phyloP scores from a whole-genome alignment of 169 alveolate genomes.

The Toxoplasma gondii region DNA sequence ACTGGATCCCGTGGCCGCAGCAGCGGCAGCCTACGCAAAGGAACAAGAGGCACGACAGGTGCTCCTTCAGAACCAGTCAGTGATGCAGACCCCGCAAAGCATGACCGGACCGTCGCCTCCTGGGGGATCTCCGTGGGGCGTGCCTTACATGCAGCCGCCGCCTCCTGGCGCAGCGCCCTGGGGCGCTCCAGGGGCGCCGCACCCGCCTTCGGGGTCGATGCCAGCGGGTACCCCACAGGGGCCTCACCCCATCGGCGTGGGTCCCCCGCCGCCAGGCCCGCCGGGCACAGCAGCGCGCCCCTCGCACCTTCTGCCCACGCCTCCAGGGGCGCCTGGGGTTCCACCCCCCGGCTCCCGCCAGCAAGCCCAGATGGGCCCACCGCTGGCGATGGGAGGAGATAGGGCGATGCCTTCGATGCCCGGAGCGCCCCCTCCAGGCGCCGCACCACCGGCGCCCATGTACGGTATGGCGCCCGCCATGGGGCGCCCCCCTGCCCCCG shows the following conservation, averaged over 20 bases:
- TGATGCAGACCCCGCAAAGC: background rate
- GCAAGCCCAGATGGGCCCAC: background rate
- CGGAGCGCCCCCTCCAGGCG: background rate
- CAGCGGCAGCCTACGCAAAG: slow-evolving; percentile 36
- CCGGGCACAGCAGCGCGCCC: background rate
- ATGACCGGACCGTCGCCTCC: background rate
- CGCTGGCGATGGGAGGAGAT: background rate
- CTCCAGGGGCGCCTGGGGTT: too few species aligned
- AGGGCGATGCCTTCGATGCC: background rate
- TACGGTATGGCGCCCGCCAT: background rate
- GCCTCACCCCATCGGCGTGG: slow-evolving; percentile 15
- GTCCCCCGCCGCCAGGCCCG: background rate
- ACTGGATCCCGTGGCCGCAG: slow-evolving; percentile 34
- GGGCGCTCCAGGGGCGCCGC: background rate
- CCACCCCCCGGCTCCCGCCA: too few species aligned
- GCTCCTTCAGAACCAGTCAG: background rate
- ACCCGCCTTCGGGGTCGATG: background rate
- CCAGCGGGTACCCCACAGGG: background rate
- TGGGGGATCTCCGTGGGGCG: background rate
- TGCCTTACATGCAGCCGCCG: background rate
- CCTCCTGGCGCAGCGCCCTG: background rate
- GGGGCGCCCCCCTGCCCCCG: background rate
- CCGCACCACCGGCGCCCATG: background rate
- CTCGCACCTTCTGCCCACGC: background rate
- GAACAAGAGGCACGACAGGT: slow-evolving; percentile 1